Conservation (phyloP, 352 stramenopile genomes). For the Globisporangium uncinulatum region DNA sequence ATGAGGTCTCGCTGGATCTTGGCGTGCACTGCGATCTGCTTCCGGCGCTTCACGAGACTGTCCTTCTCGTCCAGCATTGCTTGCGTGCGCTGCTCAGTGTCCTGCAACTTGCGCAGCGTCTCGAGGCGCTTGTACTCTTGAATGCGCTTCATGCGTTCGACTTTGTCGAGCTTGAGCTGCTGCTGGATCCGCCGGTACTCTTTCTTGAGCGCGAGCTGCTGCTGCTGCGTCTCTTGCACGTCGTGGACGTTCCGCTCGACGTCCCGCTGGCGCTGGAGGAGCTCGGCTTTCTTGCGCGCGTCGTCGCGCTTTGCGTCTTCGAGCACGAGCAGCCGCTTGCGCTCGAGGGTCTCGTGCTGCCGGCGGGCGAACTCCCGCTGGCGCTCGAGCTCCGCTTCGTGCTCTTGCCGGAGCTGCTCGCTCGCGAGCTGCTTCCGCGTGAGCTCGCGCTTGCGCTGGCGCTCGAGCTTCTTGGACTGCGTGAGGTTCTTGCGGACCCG, state of each 20-base stretch:
- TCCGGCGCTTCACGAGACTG: slow-evolving; percentile 69
- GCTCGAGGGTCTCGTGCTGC: slow-evolving; percentile 66
- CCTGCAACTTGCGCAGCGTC: slow-evolving; percentile 81
- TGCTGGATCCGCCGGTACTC: slow-evolving; percentile 81
- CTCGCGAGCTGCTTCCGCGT: slow-evolving; percentile 51
- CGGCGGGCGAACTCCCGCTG: slow-evolving; percentile 49
- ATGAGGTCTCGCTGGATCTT: slow-evolving; percentile 90
- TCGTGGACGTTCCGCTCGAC: slow-evolving; percentile 66
- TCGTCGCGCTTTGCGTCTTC: slow-evolving; percentile 70
- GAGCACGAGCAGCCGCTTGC: slow-evolving; percentile 62
- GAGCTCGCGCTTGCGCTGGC: slow-evolving; percentile 61
- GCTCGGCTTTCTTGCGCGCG: slow-evolving; percentile 60
- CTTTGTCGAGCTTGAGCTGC: slow-evolving; percentile 86
- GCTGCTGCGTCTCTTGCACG: slow-evolving; percentile 59
- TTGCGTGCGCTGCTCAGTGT: slow-evolving; percentile 76
- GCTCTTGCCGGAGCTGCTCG: slow-evolving; percentile 43
- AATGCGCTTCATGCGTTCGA: slow-evolving; percentile 89
- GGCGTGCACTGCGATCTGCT: slow-evolving; percentile 68
- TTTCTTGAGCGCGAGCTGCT: slow-evolving; percentile 74
- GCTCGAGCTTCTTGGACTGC: slow-evolving; percentile 54
- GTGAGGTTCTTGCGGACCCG: slow-evolving; percentile 70
- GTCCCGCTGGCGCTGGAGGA: slow-evolving; percentile 58
- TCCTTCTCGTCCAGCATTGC: slow-evolving; percentile 79
- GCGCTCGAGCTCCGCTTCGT: slow-evolving; percentile 56
- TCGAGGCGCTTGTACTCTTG: slow-evolving; percentile 91